Percentiles rank a stretch among this genome's conserved stretches.
phyloP scores from a whole-genome alignment of 2,329 filamentous ascomycete species.

The Fusarium denticulatum region DNA sequence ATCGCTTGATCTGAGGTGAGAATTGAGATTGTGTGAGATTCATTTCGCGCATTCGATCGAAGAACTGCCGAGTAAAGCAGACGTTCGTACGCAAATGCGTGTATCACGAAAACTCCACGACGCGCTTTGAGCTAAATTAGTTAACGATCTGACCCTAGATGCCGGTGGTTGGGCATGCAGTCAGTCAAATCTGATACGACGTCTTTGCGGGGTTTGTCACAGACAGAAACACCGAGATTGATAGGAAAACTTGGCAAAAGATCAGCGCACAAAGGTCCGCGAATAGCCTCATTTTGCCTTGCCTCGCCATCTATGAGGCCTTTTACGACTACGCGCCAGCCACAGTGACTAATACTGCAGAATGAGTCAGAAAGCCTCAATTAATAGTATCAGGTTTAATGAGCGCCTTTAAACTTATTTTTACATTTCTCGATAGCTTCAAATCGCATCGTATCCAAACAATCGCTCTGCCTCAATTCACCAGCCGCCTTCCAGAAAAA shows the following conservation, averaged over 20 bases:
- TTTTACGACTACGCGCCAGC: background rate
- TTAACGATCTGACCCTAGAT: background rate
- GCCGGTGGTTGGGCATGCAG: constrained; percentile 22
- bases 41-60: background rate
- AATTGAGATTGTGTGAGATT: background rate
- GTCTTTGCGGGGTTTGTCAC: constrained; percentile 16
- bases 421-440: background rate
- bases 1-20: background rate
- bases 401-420: background rate
- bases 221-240: constrained; percentile 7
- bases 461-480: constrained; percentile 7
- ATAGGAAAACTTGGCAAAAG: constrained; percentile 3
- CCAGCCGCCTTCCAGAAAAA: constrained; percentile 10
- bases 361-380: constrained; percentile 2
- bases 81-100: background rate
- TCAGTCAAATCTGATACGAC: constrained; percentile 16
- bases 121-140: background rate
- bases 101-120: background rate
- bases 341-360: constrained; percentile 3
- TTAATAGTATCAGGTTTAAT: background rate
- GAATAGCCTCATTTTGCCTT: constrained; percentile 25
- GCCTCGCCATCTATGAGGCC: background rate
- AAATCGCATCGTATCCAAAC: background rate
- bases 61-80: background rate
- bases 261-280: constrained; percentile 4